These are phyloP conservation scores for Capronia coronata DNA, from an alignment of 2,329 filamentous ascomycete genomes.

Conservation along the genomic window DNA sequence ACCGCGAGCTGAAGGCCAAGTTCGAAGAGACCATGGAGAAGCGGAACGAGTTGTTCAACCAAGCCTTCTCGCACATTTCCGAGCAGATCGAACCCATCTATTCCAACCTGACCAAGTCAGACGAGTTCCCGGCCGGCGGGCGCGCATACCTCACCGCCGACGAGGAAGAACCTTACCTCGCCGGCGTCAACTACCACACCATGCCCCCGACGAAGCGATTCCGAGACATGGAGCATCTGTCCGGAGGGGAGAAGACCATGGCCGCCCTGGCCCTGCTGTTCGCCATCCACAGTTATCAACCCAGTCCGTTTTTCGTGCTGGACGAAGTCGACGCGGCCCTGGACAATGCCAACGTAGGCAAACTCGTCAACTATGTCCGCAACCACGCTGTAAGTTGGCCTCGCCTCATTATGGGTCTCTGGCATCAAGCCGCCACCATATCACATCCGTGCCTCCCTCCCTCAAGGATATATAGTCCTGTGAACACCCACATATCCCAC, in stretches of 20 bases:
- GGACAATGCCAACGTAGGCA: constrained; percentile 95
- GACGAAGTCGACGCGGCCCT: constrained; percentile 97
- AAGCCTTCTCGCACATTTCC: constrained; percentile 88
- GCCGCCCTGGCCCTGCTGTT: constrained; percentile 93
- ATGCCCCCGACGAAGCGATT: constrained; percentile 98
- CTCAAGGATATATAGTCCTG: too few species aligned
- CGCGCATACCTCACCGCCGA: constrained; percentile 86
- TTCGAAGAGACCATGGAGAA: constrained; percentile 77
- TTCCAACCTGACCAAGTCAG: constrained; percentile 84
- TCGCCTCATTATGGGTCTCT: neutral
- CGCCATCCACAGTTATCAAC: constrained; percentile 93
- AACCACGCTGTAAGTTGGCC: constrained; percentile 59
- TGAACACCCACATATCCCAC: too few species aligned
- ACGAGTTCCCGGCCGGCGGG: constrained; percentile 89
- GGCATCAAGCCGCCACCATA: too few species aligned
- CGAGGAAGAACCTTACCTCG: constrained; percentile 90
- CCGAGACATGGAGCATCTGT: constrained; percentile 97
- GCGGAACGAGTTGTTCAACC: constrained; percentile 87
- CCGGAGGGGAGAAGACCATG: constrained; percentile 98
- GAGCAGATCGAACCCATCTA: constrained; percentile 93
- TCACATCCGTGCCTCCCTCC: too few species aligned
- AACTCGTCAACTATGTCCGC: constrained; percentile 92
- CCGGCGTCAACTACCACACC: constrained; percentile 95
- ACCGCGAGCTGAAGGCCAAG: constrained; percentile 68
- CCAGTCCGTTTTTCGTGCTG: constrained; percentile 92